Conservation (phyloP, 2,329 filamentous ascomycete genomes). For the Trichoderma arundinaceum region DNA sequence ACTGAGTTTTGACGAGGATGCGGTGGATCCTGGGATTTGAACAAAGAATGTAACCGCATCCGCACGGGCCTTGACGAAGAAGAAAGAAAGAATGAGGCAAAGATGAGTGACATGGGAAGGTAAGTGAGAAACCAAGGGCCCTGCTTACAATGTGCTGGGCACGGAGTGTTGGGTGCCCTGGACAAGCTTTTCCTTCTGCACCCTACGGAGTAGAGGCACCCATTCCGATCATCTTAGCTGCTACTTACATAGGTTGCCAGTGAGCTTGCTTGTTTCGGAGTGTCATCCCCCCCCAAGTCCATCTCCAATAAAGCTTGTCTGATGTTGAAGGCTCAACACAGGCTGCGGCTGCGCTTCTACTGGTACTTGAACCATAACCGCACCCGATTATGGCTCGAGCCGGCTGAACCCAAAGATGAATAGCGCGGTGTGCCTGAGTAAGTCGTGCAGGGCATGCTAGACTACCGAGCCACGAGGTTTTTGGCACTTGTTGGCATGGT, state of each 20-base stretch:
- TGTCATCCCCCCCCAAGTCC: too few relatives aligned
- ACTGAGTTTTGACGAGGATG: neutral
- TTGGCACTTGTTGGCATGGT: slow-evolving; percentile 26
- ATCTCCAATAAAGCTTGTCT: neutral
- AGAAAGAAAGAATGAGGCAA: neutral
- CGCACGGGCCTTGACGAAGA: neutral
- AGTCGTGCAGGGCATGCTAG: slow-evolving; percentile 28
- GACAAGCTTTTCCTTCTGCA: neutral
- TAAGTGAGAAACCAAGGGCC: neutral
- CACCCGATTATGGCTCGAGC: neutral
- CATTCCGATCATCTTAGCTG: neutral
- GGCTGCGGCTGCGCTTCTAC: slow-evolving; percentile 4
- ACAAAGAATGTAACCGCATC: neutral
- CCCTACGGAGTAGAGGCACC: neutral
- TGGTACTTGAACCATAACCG: slow-evolving; percentile 1
- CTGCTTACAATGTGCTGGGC: neutral
- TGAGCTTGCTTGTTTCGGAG: neutral
- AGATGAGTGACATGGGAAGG: neutral
- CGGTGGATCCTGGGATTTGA: slow-evolving; percentile 2
- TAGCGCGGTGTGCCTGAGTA: slow-evolving; percentile 32
- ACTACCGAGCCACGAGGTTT: slow-evolving; percentile 32
- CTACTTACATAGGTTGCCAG: too few relatives aligned
- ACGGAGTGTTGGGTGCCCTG: neutral
- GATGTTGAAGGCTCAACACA: neutral
- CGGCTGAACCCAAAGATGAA: slow-evolving; percentile 23